Conservation (phyloP, 495 filamentous ascomycete species). For the Talaromyces adpressus region DNA sequence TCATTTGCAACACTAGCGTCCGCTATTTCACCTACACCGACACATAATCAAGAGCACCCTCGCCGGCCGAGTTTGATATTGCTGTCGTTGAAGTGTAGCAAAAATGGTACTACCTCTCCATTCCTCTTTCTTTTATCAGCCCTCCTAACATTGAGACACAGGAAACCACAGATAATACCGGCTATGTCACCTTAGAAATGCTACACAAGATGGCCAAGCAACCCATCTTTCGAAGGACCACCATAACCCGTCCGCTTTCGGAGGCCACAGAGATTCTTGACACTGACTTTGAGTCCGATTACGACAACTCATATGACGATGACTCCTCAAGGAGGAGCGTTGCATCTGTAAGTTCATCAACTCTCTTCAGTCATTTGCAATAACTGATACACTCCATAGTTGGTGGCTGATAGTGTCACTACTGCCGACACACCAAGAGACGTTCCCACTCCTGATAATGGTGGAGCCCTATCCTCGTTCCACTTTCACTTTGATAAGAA, state of each 20-base stretch:
- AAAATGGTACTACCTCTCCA: background rate
- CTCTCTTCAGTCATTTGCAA: background rate
- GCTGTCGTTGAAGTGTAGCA: background rate
- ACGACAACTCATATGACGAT: conserved; percentile 38
- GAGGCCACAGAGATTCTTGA: conserved; percentile 66
- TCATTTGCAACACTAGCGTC: background rate
- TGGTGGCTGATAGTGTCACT: conserved; percentile 13
- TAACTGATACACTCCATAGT: conserved; percentile 10
- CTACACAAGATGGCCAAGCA: background rate
- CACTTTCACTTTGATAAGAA: conserved; percentile 39
- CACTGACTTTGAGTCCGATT: conserved; percentile 64
- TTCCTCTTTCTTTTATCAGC: background rate
- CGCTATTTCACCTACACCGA: no score
- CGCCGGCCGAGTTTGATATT: conserved; percentile 3
- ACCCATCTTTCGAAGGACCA: background rate
- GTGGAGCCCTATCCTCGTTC: conserved; percentile 19
- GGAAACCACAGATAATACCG: background rate
- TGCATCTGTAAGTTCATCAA: conserved; percentile 50
- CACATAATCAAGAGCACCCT: background rate
- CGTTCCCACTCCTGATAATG: conserved; percentile 13
- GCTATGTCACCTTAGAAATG: conserved; percentile 1
- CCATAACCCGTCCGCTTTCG: conserved; percentile 15
- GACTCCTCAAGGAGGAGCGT: conserved; percentile 58
- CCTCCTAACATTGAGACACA: background rate
- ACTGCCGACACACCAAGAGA: conserved; percentile 14